phyloP scores from a whole-genome alignment of 2,329 filamentous ascomycete species.

The Colletotrichum lini region DNA sequence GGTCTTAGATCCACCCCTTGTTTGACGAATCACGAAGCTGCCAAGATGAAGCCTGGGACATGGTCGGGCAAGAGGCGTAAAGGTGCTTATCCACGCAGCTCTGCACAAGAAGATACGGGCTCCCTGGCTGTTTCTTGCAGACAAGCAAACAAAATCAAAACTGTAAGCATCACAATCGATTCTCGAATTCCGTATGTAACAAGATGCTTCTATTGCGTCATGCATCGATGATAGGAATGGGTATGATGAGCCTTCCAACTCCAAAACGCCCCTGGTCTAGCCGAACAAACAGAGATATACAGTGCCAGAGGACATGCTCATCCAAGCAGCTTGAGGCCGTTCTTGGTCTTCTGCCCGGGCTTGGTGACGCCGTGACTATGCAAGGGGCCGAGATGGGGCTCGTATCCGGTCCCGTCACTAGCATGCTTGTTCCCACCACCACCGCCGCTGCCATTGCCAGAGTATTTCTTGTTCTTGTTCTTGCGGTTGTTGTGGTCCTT shows the following conservation, averaged over 20 bases:
- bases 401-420: conserved; percentile 58
- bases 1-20: too few species aligned
- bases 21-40: background rate
- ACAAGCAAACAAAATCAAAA: background rate
- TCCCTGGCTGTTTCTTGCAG: background rate
- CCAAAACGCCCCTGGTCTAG: conserved; percentile 5
- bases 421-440: conserved; percentile 52
- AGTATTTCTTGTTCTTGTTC: conserved; percentile 49
- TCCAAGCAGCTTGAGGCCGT: conserved; percentile 73
- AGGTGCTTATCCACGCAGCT: too few species aligned
- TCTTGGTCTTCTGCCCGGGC: conserved; percentile 77
- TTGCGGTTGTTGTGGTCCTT: conserved; percentile 51
- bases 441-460: conserved; percentile 46
- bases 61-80: background rate
- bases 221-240: conserved; percentile 5
- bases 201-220: conserved; percentile 4
- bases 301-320: conserved; percentile 51
- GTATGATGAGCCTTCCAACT: conserved; percentile 22
- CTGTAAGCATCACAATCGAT: background rate
- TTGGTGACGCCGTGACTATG: conserved; percentile 70
- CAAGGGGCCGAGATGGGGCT: conserved; percentile 66
- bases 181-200: too few species aligned
- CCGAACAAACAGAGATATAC: background rate
- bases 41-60: too few species aligned
- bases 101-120: too few species aligned